Evolutionary conservation across 768 basidiomycete species (phyloP), one percentile per base, ranked within the genome.

Genomic region (Coprinopsis strossmayeri): DNA sequence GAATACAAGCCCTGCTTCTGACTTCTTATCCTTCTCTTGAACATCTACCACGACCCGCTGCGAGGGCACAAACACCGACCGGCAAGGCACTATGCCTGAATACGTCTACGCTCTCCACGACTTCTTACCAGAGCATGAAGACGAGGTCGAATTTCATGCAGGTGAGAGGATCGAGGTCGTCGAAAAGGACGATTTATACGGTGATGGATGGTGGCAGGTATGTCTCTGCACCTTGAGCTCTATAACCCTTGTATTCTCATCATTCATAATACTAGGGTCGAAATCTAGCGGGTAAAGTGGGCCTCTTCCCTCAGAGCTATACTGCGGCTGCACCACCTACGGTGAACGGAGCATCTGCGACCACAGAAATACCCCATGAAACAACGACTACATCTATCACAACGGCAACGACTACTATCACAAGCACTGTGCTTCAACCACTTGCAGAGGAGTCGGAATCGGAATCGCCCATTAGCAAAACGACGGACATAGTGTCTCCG

Each of bases 201-300:
- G 79, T 17, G 96, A 99, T 65, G 96, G 95, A 15, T 98, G 96
- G 96, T 98, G 91, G 91, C 70, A 74, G 62, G 75, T 73, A 54
- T 50, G 72, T 41, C 52, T 46, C 46, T 23, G 50, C 46, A 37
- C 7, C 10, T 9, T 17, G 37, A 25, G 18, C 4, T 45, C 10
- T 20, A 15, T 11, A 48, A 21, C 41, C 18, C 24, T 46, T 50
- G 17, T 45, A 23, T 2, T 15, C 15, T 38, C 45, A 17, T 37
- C 32, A 27, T 35, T 38, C 23, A 21, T 20, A 23, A n/a, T 30
- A 45, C 45, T 26, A 93, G 90, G 93, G 94, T 13, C 82, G 86
- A 28, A 96, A 93, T 65, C 62, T 76, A 4, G 70, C 78, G 11
- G 95, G 94, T 3, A 83, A 83, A 62, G 68, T 77, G n/a, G 96